Conservation (phyloP, 169 alveolate genomes). For the Cryptosporidium sp. region DNA sequence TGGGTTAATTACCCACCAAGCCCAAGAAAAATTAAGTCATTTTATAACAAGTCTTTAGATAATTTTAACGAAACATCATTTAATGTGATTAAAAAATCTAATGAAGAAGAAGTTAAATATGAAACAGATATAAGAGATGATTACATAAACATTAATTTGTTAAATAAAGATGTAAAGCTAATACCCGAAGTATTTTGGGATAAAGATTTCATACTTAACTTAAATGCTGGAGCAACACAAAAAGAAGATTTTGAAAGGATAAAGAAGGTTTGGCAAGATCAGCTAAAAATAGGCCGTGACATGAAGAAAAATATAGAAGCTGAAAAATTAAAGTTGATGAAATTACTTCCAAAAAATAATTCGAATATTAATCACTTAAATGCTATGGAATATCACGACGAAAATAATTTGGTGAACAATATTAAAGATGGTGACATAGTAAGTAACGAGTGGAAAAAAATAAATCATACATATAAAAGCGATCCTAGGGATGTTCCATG, state of each 20-base stretch:
- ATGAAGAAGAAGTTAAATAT: background rate
- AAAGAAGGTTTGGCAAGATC: slow-evolving; percentile 29
- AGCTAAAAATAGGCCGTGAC: slow-evolving; percentile 11
- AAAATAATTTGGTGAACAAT: slow-evolving; percentile 11
- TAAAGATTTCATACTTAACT: slow-evolving; percentile 40
- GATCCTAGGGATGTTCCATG: slow-evolving; percentile 72
- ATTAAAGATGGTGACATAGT: background rate
- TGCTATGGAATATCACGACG: slow-evolving; percentile 22
- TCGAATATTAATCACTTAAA: background rate
- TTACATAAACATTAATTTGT: slow-evolving; percentile 9
- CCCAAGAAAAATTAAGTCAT: slow-evolving; percentile 22
- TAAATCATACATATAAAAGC: slow-evolving; percentile 48
- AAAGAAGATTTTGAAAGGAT: slow-evolving; percentile 55
- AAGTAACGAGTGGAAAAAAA: background rate
- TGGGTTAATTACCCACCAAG: slow-evolving; percentile 66
- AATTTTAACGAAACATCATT: slow-evolving; percentile 1
- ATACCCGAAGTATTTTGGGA: slow-evolving; percentile 42
- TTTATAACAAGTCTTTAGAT: slow-evolving; percentile 41
- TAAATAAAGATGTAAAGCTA: slow-evolving; percentile 23
- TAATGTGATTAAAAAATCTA: background rate
- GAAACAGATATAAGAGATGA: background rate
- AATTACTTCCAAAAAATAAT: slow-evolving; percentile 6
- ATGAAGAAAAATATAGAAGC: background rate
- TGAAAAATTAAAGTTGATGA: slow-evolving; percentile 25
- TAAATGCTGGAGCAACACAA: slow-evolving; percentile 23